phyloP scores from a whole-genome alignment of 1,284 basidiomycete genomes.

The Malassezia cuniculi region DNA sequence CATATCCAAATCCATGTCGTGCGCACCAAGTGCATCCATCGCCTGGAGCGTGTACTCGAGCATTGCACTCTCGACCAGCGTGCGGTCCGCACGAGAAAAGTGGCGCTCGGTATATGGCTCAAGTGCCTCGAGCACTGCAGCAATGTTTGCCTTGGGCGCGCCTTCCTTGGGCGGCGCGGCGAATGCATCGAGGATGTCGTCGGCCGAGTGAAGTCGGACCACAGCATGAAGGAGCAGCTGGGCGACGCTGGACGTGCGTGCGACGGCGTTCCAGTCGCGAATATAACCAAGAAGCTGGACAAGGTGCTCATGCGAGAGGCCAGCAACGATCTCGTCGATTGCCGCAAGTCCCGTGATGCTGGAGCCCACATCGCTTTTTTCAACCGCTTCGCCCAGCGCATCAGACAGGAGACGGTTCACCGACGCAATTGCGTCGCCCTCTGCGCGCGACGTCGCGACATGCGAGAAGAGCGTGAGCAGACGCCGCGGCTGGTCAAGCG shows the following conservation, averaged over 20 bases:
- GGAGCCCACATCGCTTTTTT: no score
- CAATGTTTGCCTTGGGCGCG: constrained; percentile 16
- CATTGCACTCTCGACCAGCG: constrained; percentile 83
- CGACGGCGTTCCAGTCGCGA: constrained; percentile 84
- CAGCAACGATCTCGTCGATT: constrained; percentile 55
- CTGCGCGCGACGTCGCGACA: constrained; percentile 19
- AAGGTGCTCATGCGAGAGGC: constrained; percentile 60
- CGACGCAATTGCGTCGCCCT: constrained; percentile 14
- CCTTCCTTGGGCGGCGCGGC: constrained; percentile 5
- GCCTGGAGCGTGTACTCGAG: constrained; percentile 80
- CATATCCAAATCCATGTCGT: constrained; percentile 11
- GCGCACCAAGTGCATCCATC: constrained; percentile 57
- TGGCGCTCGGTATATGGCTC: constrained; percentile 91
- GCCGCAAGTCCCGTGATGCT: constrained; percentile 32
- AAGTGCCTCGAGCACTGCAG: constrained; percentile 65
- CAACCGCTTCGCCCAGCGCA: constrained; percentile 9
- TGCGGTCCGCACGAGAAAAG: constrained; percentile 65
- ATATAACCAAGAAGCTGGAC: constrained; percentile 69
- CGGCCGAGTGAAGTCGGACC: constrained; percentile 60
- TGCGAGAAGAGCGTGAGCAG: constrained; percentile 63
- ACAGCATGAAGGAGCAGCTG: constrained; percentile 73
- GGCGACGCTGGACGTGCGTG: constrained; percentile 70
- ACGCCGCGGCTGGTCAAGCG: constrained; percentile 82
- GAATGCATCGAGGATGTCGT: constrained; percentile 64
- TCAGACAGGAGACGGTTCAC: constrained; percentile 14